Conservation (phyloP, 2,329 filamentous ascomycete species). For the Penicillium sp. region DNA sequence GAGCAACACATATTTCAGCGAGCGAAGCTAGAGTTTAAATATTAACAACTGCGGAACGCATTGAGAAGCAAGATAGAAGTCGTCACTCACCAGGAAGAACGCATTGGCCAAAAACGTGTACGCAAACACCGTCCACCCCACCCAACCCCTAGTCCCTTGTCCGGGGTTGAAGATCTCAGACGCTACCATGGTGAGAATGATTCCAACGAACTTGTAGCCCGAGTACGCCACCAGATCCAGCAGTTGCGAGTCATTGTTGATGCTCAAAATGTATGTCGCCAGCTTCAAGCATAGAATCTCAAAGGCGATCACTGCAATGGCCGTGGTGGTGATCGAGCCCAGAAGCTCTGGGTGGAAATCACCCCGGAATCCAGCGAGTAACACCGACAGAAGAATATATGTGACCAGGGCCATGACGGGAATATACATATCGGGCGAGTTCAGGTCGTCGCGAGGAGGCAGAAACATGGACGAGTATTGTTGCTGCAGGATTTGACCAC, state of each 20-base stretch:
- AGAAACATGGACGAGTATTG: slow-evolving; percentile 64
- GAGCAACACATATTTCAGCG: slow-evolving; percentile 90
- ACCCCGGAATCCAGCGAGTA: slow-evolving; percentile 84
- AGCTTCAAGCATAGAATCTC: slow-evolving; percentile 90
- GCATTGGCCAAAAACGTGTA: slow-evolving; percentile 95
- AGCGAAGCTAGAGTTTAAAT: slow-evolving; percentile 68
- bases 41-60: background rate
- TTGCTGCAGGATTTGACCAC: slow-evolving; percentile 64
- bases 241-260: slow-evolving; percentile 90
- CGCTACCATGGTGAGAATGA: slow-evolving; percentile 82
- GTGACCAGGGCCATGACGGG: slow-evolving; percentile 97
- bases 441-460: slow-evolving; percentile 90
- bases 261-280: slow-evolving; percentile 89
- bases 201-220: slow-evolving; percentile 97
- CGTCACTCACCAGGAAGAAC: slow-evolving; percentile 75
- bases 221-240: slow-evolving; percentile 94
- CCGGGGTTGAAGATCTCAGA: slow-evolving; percentile 76
- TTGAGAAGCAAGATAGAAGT: background rate
- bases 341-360: slow-evolving; percentile 93
- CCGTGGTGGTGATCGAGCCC: slow-evolving; percentile 82
- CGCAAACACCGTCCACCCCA: slow-evolving; percentile 82
- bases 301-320: slow-evolving; percentile 76
- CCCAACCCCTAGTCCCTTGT: slow-evolving; percentile 80
- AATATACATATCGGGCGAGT: slow-evolving; percentile 99
- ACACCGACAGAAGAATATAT: slow-evolving; percentile 89